phyloP scores from a whole-genome alignment of 2,329 filamentous ascomycete species.

The Juglanconis oblonga region DNA sequence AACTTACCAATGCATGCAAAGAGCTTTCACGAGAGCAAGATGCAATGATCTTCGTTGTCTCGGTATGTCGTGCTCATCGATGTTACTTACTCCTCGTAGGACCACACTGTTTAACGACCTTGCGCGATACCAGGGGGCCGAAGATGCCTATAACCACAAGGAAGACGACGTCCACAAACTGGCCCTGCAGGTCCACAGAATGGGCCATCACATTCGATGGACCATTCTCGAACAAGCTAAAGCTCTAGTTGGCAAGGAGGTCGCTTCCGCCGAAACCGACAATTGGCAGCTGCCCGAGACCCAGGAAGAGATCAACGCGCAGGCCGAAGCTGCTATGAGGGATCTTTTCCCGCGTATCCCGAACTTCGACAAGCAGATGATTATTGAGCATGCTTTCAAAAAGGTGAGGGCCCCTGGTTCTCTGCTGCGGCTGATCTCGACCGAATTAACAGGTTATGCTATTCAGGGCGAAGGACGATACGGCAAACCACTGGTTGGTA shows the following conservation, averaged over 20 bases:
- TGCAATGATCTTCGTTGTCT: conserved; percentile 66
- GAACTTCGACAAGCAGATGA: conserved; percentile 59
- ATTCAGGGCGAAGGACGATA: conserved; percentile 47
- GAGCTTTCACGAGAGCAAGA: conserved; percentile 60
- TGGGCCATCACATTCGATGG: conserved; percentile 59
- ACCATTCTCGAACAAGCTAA: conserved; percentile 57
- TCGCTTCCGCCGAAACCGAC: conserved; percentile 22
- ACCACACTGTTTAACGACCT: conserved; percentile 18
- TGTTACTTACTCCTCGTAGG: not conserved
- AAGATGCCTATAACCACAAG: conserved; percentile 22
- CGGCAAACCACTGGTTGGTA: conserved; percentile 55
- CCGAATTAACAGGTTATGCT: conserved; percentile 4
- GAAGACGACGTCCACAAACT: conserved; percentile 34
- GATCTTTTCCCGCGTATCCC: conserved; percentile 66
- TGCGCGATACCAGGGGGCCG: conserved; percentile 28
- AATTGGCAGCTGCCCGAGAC: conserved; percentile 47
- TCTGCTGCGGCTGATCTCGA: conserved; percentile 7
- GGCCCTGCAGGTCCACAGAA: conserved; percentile 54
- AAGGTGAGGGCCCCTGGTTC: conserved; percentile 43
- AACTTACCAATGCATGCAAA: conserved; percentile 60
- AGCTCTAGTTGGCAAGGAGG: conserved; percentile 25
- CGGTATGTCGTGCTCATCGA: conserved; percentile 41
- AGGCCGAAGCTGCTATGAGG: conserved; percentile 60
- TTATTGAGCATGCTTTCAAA: conserved; percentile 61
- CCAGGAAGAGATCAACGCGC: conserved; percentile 58